Base-by-base conservation (phyloP, 1,284 basidiomycete species). In the Sporisorium graminicola region DNA sequence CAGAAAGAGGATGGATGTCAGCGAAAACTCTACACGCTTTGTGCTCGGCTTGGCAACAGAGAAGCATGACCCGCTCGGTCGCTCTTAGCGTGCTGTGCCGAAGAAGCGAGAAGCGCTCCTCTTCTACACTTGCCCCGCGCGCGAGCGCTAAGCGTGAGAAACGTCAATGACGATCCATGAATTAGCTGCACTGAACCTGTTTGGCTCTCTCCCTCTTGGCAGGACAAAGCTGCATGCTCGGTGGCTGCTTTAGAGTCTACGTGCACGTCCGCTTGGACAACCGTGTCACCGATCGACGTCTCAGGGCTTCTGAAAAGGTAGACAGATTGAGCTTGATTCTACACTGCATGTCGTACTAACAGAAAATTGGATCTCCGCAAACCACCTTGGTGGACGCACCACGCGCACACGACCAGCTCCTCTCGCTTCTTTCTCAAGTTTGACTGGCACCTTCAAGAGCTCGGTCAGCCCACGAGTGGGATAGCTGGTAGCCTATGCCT, bases 331-430 rank as follows among this genome's bases (percentile, higher is more conserved):
- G 51, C 55, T 54, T 50, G 55, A 68, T 58, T 68, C 65, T 68
- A 68, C 59, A 29, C 26, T 56, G 65, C 65, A 68, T 50, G 43
- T 29, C n/a, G n/a, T n/a, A n/a, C n/a, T n/a, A n/a, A 20, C 22
- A 4, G 18, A 13, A 43, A 57, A 26, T 67, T 67, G 43, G 54
- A 67, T 67, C 65, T 67, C 65, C 58, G 58, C 55, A 56, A 20
- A n/a, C 18, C 5, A 24, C 13, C 13, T 54, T 3, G 13, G 29
- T 40, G 6, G 14, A 2, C 12, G 35, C 42, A 46, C 27, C 35
- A 24, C 52, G 40, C 27, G 31, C 63, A 59, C 56, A 53, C 63
- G 51, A 54, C 63, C 46, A 20, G 29, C 6, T 22, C 27, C 18
- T 42, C 2, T 50, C 12, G 35, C 31, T 26, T 18, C 42, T n/a